A percentile compares a stretch with the other conserved stretches of the same genome.
phyloP scores from a whole-genome alignment of 2,329 filamentous ascomycete species.

The Thielaviopsis ethacetica region DNA sequence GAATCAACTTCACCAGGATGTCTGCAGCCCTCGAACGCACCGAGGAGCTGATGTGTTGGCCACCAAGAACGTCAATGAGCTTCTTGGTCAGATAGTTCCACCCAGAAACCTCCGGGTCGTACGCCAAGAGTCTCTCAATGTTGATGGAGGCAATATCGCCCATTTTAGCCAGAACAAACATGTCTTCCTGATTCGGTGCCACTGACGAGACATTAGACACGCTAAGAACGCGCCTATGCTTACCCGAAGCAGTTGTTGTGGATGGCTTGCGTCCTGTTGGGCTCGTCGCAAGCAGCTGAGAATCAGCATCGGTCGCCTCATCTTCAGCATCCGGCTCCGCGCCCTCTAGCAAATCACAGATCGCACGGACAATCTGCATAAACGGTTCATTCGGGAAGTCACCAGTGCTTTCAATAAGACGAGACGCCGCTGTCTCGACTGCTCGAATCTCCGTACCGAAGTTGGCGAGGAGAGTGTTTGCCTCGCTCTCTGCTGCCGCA shows the following conservation, averaged over 20 bases:
- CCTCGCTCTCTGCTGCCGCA: slow-evolving; percentile 33
- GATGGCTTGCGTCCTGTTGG: slow-evolving; percentile 17
- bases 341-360: slow-evolving; percentile 51
- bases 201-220: slow-evolving; percentile 28
- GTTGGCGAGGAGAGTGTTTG: slow-evolving; percentile 39
- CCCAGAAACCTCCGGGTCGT: slow-evolving; percentile 50
- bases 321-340: slow-evolving; percentile 12
- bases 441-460: slow-evolving; percentile 70
- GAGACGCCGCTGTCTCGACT: slow-evolving; percentile 71
- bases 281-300: slow-evolving; percentile 6
- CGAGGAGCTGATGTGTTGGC: slow-evolving; percentile 28
- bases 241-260: slow-evolving; percentile 21
- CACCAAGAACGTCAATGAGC: slow-evolving; percentile 34
- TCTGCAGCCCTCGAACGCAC: slow-evolving; percentile 47
- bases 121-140: slow-evolving; percentile 54
- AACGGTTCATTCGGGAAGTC: slow-evolving; percentile 81
- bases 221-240: slow-evolving; percentile 31
- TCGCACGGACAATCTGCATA: slow-evolving; percentile 54
- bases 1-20: slow-evolving; percentile 40
- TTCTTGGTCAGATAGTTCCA: slow-evolving; percentile 53
- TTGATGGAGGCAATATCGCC: slow-evolving; percentile 60
- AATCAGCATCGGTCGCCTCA: slow-evolving; percentile 2
- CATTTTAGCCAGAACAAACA: slow-evolving; percentile 56
- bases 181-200: slow-evolving; percentile 42
- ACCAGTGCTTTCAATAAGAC: slow-evolving; percentile 78